phyloP scores from a whole-genome alignment of 768 basidiomycete genomes.

The Russula compacta region DNA sequence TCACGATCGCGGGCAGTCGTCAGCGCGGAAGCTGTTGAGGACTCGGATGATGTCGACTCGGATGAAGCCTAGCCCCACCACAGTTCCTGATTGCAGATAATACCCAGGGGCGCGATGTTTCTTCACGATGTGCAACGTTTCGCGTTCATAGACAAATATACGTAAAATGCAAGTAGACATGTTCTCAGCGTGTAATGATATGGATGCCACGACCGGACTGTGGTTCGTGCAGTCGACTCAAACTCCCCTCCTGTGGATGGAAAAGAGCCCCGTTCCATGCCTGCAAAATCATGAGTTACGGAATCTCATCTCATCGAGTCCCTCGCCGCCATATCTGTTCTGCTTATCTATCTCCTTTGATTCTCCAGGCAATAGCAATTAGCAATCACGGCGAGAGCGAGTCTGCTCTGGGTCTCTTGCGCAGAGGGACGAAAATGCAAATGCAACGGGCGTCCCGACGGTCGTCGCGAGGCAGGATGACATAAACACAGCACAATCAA shows the following conservation, averaged over 20 bases:
- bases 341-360: too few relatives aligned
- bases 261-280: neutral
- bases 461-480: neutral
- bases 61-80: neutral
- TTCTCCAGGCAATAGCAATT: too few relatives aligned
- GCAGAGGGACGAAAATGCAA: too few relatives aligned
- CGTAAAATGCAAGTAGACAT: neutral
- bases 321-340: too few relatives aligned
- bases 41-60: slow-evolving; percentile 23
- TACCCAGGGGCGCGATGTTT: neutral
- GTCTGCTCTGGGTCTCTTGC: too few relatives aligned
- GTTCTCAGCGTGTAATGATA: neutral
- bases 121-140: neutral
- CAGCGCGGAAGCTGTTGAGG: slow-evolving; percentile 29
- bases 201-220: neutral
- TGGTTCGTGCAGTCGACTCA: neutral
- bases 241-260: neutral
- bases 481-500: neutral
- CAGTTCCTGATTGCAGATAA: neutral
- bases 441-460: too few relatives aligned
- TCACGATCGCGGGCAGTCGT: slow-evolving; percentile 26
- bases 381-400: too few relatives aligned
- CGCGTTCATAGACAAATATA: neutral
- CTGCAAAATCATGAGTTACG: neutral
- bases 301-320: too few relatives aligned